These are phyloP conservation scores for Botryotinia convoluta DNA, from an alignment of 2,329 filamentous ascomycete genomes.

Conservation along the genomic window DNA sequence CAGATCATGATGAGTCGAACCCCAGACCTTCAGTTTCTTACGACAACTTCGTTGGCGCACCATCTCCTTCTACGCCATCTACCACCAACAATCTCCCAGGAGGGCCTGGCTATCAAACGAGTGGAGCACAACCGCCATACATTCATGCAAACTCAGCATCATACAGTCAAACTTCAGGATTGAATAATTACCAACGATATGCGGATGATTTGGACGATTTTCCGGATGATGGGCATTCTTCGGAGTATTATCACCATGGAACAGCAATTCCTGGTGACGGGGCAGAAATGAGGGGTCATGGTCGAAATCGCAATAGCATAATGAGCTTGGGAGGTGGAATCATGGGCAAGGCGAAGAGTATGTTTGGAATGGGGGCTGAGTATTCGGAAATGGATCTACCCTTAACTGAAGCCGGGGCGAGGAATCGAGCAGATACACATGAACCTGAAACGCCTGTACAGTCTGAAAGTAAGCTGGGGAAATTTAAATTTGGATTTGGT, in stretches of 20 bases:
- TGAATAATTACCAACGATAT: conserved; percentile 89
- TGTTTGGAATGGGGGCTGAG: conserved; percentile 77
- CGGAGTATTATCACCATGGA: conserved; percentile 72
- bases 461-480: conserved; percentile 58
- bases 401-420: conserved; percentile 71
- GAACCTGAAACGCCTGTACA: conserved; percentile 45
- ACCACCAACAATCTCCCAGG: conserved; percentile 42
- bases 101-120: conserved; percentile 35
- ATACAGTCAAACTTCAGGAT: conserved; percentile 70
- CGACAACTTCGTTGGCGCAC: conserved; percentile 85
- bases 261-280: conserved; percentile 58
- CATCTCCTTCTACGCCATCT: conserved; percentile 49
- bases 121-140: conserved; percentile 31
- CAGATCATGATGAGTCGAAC: conserved; percentile 57
- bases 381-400: conserved; percentile 99
- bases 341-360: conserved; percentile 83
- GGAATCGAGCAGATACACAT: conserved; percentile 44
- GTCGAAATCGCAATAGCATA: conserved; percentile 83
- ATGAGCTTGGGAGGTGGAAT: conserved; percentile 82
- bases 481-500: conserved; percentile 92
- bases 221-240: conserved; percentile 70
- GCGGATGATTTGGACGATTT: conserved; percentile 84
- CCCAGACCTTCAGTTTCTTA: conserved; percentile 86
- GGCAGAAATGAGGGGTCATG: conserved; percentile 49
- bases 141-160: conserved; percentile 23